phyloP scores from a whole-genome alignment of 192 early-diverging fungal genomes.

The Coemansia sp. region DNA sequence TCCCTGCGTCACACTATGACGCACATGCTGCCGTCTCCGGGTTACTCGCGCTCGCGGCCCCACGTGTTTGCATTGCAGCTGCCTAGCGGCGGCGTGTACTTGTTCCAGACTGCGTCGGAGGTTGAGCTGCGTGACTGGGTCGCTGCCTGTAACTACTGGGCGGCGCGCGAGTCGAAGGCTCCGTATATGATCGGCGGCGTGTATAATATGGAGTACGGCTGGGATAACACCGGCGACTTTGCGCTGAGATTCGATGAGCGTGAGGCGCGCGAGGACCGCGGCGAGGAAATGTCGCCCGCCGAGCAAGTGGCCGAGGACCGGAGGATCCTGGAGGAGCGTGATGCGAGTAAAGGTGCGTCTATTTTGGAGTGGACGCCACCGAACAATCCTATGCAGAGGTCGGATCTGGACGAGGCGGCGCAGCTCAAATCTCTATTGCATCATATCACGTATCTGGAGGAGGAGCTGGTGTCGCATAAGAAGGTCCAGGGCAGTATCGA shows the following conservation, averaged over 20 bases:
- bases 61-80: conserved; percentile 87
- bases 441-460: conserved; percentile 64
- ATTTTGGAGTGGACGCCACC: conserved; percentile 59
- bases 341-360: conserved; percentile 34
- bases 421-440: conserved; percentile 69
- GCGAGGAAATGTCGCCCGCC: conserved; percentile 28
- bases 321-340: conserved; percentile 44
- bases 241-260: conserved; percentile 50
- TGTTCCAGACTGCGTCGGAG: conserved; percentile 81
- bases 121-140: conserved; percentile 84
- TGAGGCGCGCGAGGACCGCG: conserved; percentile 44
- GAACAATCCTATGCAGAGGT: conserved; percentile 56
- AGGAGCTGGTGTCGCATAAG: conserved; percentile 71
- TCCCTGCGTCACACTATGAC: conserved; percentile 82
- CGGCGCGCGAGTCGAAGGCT: conserved; percentile 85
- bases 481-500: conserved; percentile 59
- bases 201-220: conserved; percentile 93
- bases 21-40: conserved; percentile 80
- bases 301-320: conserved; percentile 45
- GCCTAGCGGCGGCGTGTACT: conserved; percentile 77
- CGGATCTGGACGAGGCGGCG: conserved; percentile 52
- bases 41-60: conserved; percentile 74
- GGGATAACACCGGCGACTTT: conserved; percentile 67
- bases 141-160: conserved; percentile 91
- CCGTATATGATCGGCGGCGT: conserved; percentile 83